Base-by-base conservation (phyloP, 1,139 yeast species). In the Schwanniomyces etchellsii region DNA sequence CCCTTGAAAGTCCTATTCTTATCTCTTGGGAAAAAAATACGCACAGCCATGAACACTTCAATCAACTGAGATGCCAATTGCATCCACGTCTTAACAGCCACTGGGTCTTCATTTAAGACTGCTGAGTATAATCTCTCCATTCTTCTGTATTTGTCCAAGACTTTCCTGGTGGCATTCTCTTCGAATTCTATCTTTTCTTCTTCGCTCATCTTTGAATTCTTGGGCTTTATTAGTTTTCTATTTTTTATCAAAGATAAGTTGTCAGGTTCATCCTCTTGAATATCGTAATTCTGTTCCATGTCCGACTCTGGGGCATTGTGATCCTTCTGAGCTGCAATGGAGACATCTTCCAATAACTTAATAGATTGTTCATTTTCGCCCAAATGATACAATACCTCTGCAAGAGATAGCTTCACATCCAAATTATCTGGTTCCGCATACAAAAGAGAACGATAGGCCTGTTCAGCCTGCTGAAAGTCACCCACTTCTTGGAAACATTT, bases 1-100 rank as follows among this genome's bases (percentile, higher is more conserved):
- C 91, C 89, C 34, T 75, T 77, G 48, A 84, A 82, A 16, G 69
- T 67, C 36, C 79, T 74, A 14, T 78, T 78, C 35, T 79, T 73
- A 45, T 85, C 94, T 29, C 77, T 66, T 1, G 91, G 85, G 48
- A 84, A 89, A 42, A 91, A 84, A 43, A 76, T 76, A 35, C 80
- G 72, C 5, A 85, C 88, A 34, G 79, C 74, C 18, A 82, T 74
- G 49, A 91, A 89, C 40, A 84, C 76, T 47, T 85, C 95, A 28
- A 89, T 76, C 33, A 93, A 64, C 39, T 83, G 94, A 3, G 84
- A 74, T 0, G 94, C 96, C 9, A 81, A 64, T 39, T 86, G 86
- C 42, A 84, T 70, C 97, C 97, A 91, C 9, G 86, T 76, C 10
- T 72, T 64, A 0, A 78, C 74, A 4, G 93, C 86, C 7, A 78